Percentiles rank a stretch among this genome's conserved stretches.
Conservation (phyloP, 1,139 yeast species). For the Blastobotrys persicus region DNA sequence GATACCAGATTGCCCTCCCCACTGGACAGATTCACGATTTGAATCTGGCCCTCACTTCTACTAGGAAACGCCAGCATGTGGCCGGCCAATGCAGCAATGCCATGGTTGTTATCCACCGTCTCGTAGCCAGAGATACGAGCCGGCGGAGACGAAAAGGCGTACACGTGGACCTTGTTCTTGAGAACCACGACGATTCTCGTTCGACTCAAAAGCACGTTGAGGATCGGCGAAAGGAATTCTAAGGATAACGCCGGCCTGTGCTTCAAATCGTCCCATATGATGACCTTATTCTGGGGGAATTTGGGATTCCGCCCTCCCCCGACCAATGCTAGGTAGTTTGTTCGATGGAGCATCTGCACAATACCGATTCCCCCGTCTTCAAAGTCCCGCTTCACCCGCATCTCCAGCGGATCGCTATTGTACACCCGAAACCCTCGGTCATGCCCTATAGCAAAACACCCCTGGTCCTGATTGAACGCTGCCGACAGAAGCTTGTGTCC, state of each 20-base stretch:
- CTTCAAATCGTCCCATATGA: slow-evolving; percentile 90
- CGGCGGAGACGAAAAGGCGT: slow-evolving; percentile 81
- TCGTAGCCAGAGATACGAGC: slow-evolving; percentile 66
- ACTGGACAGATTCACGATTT: slow-evolving; percentile 66
- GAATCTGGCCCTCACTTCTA: slow-evolving; percentile 64
- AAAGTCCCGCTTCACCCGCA: slow-evolving; percentile 60
- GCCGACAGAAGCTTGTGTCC: slow-evolving; percentile 53
- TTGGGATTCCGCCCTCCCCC: slow-evolving; percentile 85
- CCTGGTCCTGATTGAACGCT: slow-evolving; percentile 83
- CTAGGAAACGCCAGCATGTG: slow-evolving; percentile 70
- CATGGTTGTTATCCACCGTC: slow-evolving; percentile 64
- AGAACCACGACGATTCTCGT: slow-evolving; percentile 72
- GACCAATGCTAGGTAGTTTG: slow-evolving; percentile 83
- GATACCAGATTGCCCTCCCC: slow-evolving; percentile 56
- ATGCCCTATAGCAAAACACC: slow-evolving; percentile 83
- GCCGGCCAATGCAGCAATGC: slow-evolving; percentile 59
- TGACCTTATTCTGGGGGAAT: slow-evolving; percentile 67
- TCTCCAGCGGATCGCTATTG: slow-evolving; percentile 81
- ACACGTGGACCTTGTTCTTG: slow-evolving; percentile 64
- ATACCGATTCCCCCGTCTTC: slow-evolving; percentile 64
- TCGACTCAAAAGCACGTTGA: slow-evolving; percentile 71
- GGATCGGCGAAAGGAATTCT: slow-evolving; percentile 71
- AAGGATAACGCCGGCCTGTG: slow-evolving; percentile 69
- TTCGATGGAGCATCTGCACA: slow-evolving; percentile 80
- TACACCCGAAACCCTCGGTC: slow-evolving; percentile 84